Conservation (phyloP, 306 rosid species). For the Casuarina cunninghamiana region DNA sequence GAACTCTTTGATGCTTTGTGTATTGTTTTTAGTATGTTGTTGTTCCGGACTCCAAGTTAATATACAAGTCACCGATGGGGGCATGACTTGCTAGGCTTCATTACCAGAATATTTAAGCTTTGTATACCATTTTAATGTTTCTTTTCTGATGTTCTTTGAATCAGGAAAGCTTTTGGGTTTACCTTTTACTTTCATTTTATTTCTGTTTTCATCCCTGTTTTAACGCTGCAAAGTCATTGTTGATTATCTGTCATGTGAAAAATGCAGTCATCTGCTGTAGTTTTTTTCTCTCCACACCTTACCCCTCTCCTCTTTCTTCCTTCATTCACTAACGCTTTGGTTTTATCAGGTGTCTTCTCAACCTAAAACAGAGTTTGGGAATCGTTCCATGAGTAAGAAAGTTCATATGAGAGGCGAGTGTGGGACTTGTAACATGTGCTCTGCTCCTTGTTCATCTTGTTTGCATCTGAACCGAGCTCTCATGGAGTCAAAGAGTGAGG, state of each 20-base stretch:
- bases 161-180: not conserved
- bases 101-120: not conserved
- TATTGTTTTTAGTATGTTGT: not conserved
- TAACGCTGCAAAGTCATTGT: not conserved
- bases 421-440: slow-evolving; percentile 76
- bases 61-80: not conserved
- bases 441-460: slow-evolving; percentile 84
- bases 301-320: not conserved
- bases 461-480: slow-evolving; percentile 58
- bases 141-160: not conserved
- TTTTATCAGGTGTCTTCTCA: slow-evolving; percentile 48
- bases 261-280: not conserved
- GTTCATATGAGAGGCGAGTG: slow-evolving; percentile 64
- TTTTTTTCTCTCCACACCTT: not conserved
- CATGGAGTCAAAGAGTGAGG: slow-evolving; percentile 58
- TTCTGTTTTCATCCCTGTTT: not conserved
- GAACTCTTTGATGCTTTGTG: not conserved
- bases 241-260: not conserved
- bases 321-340: slow-evolving; percentile 22
- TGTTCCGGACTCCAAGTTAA: not conserved
- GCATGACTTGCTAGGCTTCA: not conserved
- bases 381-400: slow-evolving; percentile 39
- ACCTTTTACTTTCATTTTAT: not conserved
- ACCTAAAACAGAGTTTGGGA: slow-evolving; percentile 42
- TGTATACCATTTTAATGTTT: not conserved